A percentile compares a stretch with the other conserved stretches of the same genome.
phyloP scores from a whole-genome alignment of 2,329 filamentous ascomycete genomes.

The Arthrobotrys iridis region DNA sequence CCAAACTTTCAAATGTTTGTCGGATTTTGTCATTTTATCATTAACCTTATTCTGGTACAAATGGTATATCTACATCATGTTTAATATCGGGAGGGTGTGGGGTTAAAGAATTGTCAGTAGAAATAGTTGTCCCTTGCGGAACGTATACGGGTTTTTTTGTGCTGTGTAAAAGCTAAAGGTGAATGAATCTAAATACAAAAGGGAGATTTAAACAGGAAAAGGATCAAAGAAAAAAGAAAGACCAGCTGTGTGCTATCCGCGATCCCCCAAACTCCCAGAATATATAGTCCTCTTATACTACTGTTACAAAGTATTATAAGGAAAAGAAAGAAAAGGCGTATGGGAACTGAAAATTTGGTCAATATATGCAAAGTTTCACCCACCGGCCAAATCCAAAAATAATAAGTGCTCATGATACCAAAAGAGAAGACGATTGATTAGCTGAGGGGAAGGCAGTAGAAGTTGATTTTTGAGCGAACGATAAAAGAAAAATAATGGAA shows the following conservation, averaged over 20 bases:
- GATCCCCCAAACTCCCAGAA: slow-evolving; percentile 47
- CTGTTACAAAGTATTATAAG: slow-evolving; percentile 56
- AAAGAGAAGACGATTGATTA: background rate
- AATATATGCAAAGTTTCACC: slow-evolving; percentile 41
- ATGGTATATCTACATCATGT: too few relatives aligned
- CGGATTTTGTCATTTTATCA: too few relatives aligned
- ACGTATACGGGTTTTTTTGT: slow-evolving; percentile 25
- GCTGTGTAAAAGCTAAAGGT: slow-evolving; percentile 17
- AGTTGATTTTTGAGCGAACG: slow-evolving; percentile 38
- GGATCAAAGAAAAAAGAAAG: slow-evolving; percentile 52
- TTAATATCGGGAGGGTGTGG: too few relatives aligned
- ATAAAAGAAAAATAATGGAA: slow-evolving; percentile 31
- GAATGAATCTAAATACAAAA: slow-evolving; percentile 35
- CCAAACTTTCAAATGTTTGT: too few relatives aligned
- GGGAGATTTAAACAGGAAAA: slow-evolving; percentile 28
- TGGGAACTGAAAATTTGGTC: slow-evolving; percentile 11
- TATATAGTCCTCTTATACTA: slow-evolving; percentile 53
- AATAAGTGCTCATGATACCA: background rate
- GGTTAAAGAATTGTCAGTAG: too few relatives aligned
- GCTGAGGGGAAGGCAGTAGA: slow-evolving; percentile 21
- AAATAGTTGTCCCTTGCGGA: slow-evolving; percentile 43
- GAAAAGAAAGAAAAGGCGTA: slow-evolving; percentile 36
- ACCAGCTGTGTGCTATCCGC: slow-evolving; percentile 40
- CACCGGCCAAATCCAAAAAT: slow-evolving; percentile 28
- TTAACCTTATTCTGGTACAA: too few relatives aligned